phyloP scores from a whole-genome alignment of 306 rosid species.

The Quercus engelmannii region DNA sequence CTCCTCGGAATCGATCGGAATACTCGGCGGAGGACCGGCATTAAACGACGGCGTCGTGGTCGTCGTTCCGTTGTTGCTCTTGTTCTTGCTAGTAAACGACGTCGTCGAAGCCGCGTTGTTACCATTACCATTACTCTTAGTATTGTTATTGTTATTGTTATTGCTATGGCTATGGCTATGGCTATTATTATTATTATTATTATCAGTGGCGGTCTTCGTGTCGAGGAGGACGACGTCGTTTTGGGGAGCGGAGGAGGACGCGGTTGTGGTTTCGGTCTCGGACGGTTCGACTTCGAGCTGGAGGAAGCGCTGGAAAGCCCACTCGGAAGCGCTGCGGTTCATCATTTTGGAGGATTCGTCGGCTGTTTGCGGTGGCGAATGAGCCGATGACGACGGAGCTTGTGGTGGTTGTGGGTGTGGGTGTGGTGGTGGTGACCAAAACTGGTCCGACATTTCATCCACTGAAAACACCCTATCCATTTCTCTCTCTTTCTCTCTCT shows the following conservation, averaged over 20 bases:
- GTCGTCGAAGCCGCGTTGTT: background rate
- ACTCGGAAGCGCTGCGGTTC: slow-evolving; percentile 82
- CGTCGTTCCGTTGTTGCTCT: too few relatives aligned
- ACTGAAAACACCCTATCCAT: slow-evolving; percentile 86
- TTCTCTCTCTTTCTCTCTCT: background rate
- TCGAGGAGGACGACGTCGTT: slow-evolving; percentile 34
- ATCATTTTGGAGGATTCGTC: slow-evolving; percentile 54
- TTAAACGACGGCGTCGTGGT: background rate
- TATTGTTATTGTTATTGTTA: too few relatives aligned
- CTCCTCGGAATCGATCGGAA: slow-evolving; percentile 53
- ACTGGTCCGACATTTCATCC: slow-evolving; percentile 70
- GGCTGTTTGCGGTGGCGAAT: too few relatives aligned
- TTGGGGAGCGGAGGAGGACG: slow-evolving; percentile 25
- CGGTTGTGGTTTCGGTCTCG: background rate
- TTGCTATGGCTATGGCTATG: too few relatives aligned
- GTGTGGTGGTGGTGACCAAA: slow-evolving; percentile 40
- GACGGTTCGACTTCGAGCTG: slow-evolving; percentile 33
- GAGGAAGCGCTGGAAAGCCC: slow-evolving; percentile 83
- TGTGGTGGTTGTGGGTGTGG: slow-evolving; percentile 9
- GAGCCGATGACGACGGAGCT: too few relatives aligned
- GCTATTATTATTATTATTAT: background rate
- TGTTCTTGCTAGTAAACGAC: too few relatives aligned
- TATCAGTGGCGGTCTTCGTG: slow-evolving; percentile 8
- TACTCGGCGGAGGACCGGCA: slow-evolving; percentile 8
- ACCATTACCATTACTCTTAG: too few relatives aligned